Evolutionary conservation across 371 early-diverging fungal species (phyloP), one percentile per base, ranked within the genome.

Genomic region (Rhizopus delemar): DNA sequence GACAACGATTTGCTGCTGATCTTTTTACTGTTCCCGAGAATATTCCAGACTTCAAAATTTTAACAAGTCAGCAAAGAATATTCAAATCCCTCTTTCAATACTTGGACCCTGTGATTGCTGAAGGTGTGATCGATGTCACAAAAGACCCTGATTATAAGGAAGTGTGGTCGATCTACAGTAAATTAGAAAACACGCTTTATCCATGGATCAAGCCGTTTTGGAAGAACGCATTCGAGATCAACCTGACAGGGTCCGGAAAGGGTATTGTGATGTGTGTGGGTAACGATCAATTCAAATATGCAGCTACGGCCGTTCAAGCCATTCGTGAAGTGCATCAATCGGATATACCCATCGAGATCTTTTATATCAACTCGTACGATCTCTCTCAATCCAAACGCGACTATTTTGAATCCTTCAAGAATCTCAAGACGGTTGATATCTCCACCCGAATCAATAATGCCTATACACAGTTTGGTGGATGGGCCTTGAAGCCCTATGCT

Each of bases 261-360:
- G 92, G 92, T 0, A 75, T 90, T 53, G 90, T 91, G 22, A 81
- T 90, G 54, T 83, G 86, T 49, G 81, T 84, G 0, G 90, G 90
- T 38, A 78, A 85, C 49, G 52, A 63, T 41, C 90, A 90, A 59
- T 84, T 86, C 56, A 72, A 78, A 15, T 75, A 78, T 41, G 86
- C 89, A 8, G 65, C 75, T 15, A 75, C 80, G 12, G 66, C 87
- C 4, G 77, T 90, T 29, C 65, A 71, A 22, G 72, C 81, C 2
- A 62, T 92, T 28, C 81, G 91, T 0, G 54, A 69, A 8, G 66
- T 87, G 3, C 73, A 84, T 22, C 69, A 81, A 56, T 82, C 80
- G 5, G 69, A 73, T 13, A 68, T 92, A 2, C 92, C 91, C 0
- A 86, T 92, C 48, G 88, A 92, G 60, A 74, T 90, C 3, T 87